Evolutionary conservation across 2,329 filamentous ascomycete genomes (phyloP), one percentile per base, ranked within the genome.

Genomic region (Penicillium janthinellum): DNA sequence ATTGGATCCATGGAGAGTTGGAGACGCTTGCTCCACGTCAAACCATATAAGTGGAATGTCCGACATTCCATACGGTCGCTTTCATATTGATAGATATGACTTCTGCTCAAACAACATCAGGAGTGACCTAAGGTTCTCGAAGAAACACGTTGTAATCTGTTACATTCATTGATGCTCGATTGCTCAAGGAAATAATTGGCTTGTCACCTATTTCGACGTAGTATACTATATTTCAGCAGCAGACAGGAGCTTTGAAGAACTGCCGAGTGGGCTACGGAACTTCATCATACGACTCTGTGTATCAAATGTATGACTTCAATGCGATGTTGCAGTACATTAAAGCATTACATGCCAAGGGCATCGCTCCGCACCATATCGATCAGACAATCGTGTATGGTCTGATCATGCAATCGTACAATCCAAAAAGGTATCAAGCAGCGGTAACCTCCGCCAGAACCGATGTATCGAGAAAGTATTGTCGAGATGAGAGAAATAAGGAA

Each of bases 381-480:
- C 47, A 45, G 53, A 52, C 41, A 39, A 42, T 31, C 50, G 50
- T 54, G 15, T 58, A 44, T 25, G 37, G 35, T 50, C 56, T 42
- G 37, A 48, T 42, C 56, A 31, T 34, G 49, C 35, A 54, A 37
- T 34, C 25, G 4, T 47, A 15, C 44, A 47, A 25, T 12, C 22
- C 25, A 12, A 51, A 35, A 34, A 37, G 17, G 34, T 11, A 15
- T 25, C n/a, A 8, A 11, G 20, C 15, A 6, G n/a, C 10, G 2
- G 7, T 10, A 14, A 22, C 22, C 52, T 15, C 5, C 10, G 14
- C 20, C 5, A 15, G 41, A 17, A 20, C 42, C 8, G 42, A 22
- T 17, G 12, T 45, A 15, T 22, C 20, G 22, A 44, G 17, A 44
- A 5, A 44, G 17, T 14, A 22, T 44, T 6, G 4, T n/a, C 8